Evolutionary conservation across 2,329 filamentous ascomycete genomes (phyloP), one percentile per base, ranked within the genome.

Genomic region (Aspergillus sp.): DNA sequence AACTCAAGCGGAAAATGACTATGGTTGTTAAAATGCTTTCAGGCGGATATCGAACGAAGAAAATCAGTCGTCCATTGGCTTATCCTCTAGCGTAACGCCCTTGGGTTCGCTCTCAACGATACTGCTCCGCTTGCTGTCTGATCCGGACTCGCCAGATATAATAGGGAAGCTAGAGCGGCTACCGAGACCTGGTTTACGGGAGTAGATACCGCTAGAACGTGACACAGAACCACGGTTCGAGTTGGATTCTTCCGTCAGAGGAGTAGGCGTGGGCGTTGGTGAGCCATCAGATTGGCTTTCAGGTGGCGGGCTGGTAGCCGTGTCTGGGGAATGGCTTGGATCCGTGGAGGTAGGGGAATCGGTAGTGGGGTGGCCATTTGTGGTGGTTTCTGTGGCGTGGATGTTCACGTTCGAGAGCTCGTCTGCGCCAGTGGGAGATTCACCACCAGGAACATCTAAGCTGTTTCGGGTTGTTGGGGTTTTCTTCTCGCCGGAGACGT

Each of bases 401-500:
- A 65, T 66, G 49, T 64, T 65, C 43, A 69, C 67, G 35, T 56
- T 68, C 31, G 69, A 63, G 52, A 66, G 56, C 21, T 68, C 62
- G 40, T 79, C 67, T 61, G 68, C 49, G 47, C 73, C 66, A 63
- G 80, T 70, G 64, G 78, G 71, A 58, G 69, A 70, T 27, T 80
- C 77, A 41, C 83, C 80, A 59, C 78, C 83, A 3, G 93, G 93
- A 3, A 97, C 92, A 67, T 96, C 91, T 2, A 97, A 83, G 69
- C 90, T 95, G 47, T 86, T 79, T 62, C 88, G 81, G 17, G 84
- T 75, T 41, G 80, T 79, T 53, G 49, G 12, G 7, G 85, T 66
- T 68, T 73, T 68, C 56, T 72, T 79, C 60, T 77, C 79, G 67
- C 77, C 84, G 63, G 84, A 86, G 6, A 90, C 86, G 64, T 86